phyloP scores from a whole-genome alignment of 2,329 filamentous ascomycete genomes.

The Penicillium griseofulvum region DNA sequence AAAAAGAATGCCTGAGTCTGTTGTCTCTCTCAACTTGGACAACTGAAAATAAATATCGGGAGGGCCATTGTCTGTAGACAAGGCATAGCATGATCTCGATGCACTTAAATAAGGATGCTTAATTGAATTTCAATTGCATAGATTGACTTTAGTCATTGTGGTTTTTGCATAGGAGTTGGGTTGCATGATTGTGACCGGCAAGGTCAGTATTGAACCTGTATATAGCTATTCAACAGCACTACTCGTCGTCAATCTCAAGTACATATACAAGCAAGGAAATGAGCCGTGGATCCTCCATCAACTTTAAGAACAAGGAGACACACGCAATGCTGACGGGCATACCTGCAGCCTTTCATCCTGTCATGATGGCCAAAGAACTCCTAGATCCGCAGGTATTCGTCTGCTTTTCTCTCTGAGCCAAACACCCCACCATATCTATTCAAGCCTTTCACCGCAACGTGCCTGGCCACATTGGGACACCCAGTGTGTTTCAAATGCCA shows the following conservation, averaged over 20 bases:
- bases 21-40: conserved; percentile 16
- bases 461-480: neutral
- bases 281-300: neutral
- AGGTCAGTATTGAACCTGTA: neutral
- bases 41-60: conserved; percentile 20
- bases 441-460: neutral
- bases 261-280: neutral
- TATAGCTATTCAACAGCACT: neutral
- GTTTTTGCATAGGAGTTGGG: neutral
- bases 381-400: neutral
- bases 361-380: no score
- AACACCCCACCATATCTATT: neutral
- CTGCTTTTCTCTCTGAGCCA: neutral
- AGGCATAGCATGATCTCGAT: conserved; percentile 17
- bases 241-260: neutral
- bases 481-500: neutral
- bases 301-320: neutral
- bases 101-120: conserved; percentile 16
- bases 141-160: conserved; percentile 6
- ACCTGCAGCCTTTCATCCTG: neutral
- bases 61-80: conserved; percentile 12
- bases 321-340: neutral
- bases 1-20: conserved; percentile 8
- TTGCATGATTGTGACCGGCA: neutral
- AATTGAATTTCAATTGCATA: conserved; percentile 14